Percentiles rank a stretch among this genome's conserved stretches.
Evolutionary conservation across 2,329 filamentous ascomycete species (phyloP).

Genomic region (Elsinoe australis): DNA sequence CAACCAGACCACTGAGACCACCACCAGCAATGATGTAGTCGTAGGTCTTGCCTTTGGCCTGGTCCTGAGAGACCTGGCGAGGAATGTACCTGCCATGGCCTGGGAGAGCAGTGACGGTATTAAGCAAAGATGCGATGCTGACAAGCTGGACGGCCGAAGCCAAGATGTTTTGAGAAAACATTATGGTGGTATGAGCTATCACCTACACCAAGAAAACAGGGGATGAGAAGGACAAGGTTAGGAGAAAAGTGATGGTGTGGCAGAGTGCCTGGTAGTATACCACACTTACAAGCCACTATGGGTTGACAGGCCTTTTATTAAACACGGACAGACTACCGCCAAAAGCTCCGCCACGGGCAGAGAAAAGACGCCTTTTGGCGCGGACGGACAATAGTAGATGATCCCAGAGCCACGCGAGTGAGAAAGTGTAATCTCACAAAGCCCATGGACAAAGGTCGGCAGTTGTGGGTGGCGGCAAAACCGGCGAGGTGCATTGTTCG

Average conservation of each 20-base stretch:
- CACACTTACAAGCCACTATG: not conserved
- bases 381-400: conserved; percentile 7
- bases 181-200: conserved; percentile 7
- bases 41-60: conserved; percentile 4
- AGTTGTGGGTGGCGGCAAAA: conserved; percentile 10
- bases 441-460: conserved; percentile 1
- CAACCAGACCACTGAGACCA: conserved; percentile 19
- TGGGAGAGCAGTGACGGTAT: conserved; percentile 13
- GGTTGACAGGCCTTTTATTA: conserved; percentile 1
- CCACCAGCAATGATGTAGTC: conserved; percentile 21
- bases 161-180: conserved; percentile 14
- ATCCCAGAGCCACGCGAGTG: not conserved
- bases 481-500: conserved; percentile 6
- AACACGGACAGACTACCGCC: not conserved
- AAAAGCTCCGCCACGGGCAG: not conserved
- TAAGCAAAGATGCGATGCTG: conserved; percentile 13
- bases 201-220: conserved; percentile 2
- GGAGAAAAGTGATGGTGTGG: not conserved
- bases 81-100: conserved; percentile 6
- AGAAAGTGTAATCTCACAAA: conserved; percentile 1
- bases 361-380: not conserved
- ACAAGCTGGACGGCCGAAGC: conserved; percentile 15
- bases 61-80: conserved; percentile 3
- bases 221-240: not conserved
- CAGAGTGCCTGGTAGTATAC: conserved; percentile 2